Conservation (phyloP, 495 filamentous ascomycete species). For the Poronia punctata region DNA sequence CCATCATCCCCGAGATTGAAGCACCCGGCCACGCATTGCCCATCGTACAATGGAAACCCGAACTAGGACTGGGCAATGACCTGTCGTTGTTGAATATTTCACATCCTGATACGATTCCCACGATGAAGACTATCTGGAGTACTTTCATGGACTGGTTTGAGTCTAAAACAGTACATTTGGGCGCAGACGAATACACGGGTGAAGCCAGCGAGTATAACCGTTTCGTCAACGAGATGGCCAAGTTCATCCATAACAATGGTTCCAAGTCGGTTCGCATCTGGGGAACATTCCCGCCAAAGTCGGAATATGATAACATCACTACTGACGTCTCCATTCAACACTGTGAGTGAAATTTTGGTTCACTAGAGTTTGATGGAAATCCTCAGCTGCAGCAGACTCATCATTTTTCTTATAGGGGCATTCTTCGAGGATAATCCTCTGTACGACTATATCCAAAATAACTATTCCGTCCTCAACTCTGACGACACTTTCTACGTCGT, state of each 20-base stretch:
- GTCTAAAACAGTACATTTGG: conserved; percentile 46
- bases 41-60: conserved; percentile 47
- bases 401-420: conserved; percentile 30
- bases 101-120: conserved; percentile 44
- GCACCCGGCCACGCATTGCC: conserved; percentile 45
- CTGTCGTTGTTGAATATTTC: conserved; percentile 46
- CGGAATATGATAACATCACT: conserved; percentile 36
- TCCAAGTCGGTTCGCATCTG: conserved; percentile 43
- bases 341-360: too few species aligned
- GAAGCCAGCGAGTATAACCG: conserved; percentile 36
- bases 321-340: conserved; percentile 33
- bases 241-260: conserved; percentile 33
- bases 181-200: conserved; percentile 45
- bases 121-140: conserved; percentile 44
- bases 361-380: too few species aligned
- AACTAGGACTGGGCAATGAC: conserved; percentile 36
- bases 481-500: conserved; percentile 46
- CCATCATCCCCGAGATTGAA: conserved; percentile 48
- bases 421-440: conserved; percentile 41
- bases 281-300: conserved; percentile 43
- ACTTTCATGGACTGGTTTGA: conserved; percentile 48
- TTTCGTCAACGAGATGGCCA: conserved; percentile 43
- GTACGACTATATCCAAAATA: conserved; percentile 42
- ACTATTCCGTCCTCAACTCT: conserved; percentile 46
- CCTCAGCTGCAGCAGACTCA: background rate